Conservation (phyloP, 257 asterid genomes). For the Verbena officinalis region DNA sequence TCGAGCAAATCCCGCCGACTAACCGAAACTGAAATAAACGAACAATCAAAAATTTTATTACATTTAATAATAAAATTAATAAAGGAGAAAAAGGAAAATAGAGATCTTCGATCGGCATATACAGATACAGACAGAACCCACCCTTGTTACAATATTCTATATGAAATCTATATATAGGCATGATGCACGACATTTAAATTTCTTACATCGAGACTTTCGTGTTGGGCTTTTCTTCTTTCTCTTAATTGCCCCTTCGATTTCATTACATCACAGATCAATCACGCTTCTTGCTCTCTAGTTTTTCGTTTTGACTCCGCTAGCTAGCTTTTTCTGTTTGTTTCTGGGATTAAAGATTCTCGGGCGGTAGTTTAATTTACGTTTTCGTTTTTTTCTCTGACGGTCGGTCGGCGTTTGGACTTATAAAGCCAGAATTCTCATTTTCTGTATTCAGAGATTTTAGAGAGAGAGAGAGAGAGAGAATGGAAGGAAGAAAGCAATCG, state of each 20-base stretch:
- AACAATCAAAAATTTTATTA: not conserved
- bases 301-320: slow-evolving; percentile 13
- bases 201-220: not conserved
- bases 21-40: slow-evolving; percentile 17
- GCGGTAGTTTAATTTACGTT: not conserved
- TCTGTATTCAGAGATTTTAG: slow-evolving; percentile 3
- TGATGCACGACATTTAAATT: not conserved
- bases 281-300: slow-evolving; percentile 35
- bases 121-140: not conserved
- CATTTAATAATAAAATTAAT: not conserved
- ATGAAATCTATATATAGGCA: not conserved
- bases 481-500: slow-evolving; percentile 53
- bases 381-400: slow-evolving; percentile 37
- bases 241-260: not conserved
- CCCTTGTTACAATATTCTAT: not conserved
- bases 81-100: not conserved
- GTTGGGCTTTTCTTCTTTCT: slow-evolving; percentile 27
- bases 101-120: not conserved
- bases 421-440: slow-evolving; percentile 21
- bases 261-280: slow-evolving; percentile 31
- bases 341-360: no score
- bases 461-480: slow-evolving; percentile 26
- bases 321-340: slow-evolving; percentile 42
- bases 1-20: slow-evolving; percentile 28
- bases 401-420: slow-evolving; percentile 45